Conservation (phyloP, 768 basidiomycete genomes). For the Phylloporus sp. region DNA sequence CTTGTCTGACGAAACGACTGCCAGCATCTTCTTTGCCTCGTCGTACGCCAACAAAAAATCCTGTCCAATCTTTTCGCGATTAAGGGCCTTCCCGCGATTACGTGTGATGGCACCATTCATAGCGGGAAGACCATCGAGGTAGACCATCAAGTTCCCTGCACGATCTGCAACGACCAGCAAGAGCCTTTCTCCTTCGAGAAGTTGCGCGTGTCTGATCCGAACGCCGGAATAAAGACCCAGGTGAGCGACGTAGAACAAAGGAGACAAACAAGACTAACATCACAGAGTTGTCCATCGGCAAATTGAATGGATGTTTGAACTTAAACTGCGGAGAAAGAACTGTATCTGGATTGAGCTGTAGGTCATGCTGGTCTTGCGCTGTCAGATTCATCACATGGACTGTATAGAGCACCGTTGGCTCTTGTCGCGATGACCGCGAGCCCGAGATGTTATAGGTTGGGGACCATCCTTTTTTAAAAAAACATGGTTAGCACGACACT, state of each 20-base stretch:
- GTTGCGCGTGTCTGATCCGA: conserved; percentile 33
- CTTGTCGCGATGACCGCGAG: conserved; percentile 9
- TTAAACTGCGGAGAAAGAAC: conserved; percentile 23
- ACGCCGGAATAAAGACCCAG: background rate
- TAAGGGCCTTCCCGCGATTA: conserved; percentile 29
- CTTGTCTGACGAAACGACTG: conserved; percentile 40
- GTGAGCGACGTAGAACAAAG: background rate
- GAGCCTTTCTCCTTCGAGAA: conserved; percentile 38
- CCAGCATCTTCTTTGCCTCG: conserved; percentile 46
- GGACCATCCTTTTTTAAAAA: background rate
- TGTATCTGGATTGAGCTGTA: conserved; percentile 21
- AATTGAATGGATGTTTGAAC: conserved; percentile 10
- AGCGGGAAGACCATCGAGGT: conserved; percentile 30
- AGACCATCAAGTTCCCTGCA: conserved; percentile 34
- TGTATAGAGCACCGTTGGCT: conserved; percentile 17
- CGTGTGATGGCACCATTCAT: conserved; percentile 32
- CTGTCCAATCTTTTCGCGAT: conserved; percentile 43
- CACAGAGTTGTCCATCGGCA: conserved; percentile 19
- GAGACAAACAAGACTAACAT: conserved; percentile 3
- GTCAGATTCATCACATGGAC: conserved; percentile 27
- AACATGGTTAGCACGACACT: background rate
- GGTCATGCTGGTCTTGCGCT: conserved; percentile 23
- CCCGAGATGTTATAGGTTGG: conserved; percentile 3
- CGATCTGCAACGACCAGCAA: conserved; percentile 39
- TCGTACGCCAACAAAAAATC: conserved; percentile 47